Conservation (phyloP, 192 early-diverging fungal genomes). For the Gaertneriomyces sp. region DNA sequence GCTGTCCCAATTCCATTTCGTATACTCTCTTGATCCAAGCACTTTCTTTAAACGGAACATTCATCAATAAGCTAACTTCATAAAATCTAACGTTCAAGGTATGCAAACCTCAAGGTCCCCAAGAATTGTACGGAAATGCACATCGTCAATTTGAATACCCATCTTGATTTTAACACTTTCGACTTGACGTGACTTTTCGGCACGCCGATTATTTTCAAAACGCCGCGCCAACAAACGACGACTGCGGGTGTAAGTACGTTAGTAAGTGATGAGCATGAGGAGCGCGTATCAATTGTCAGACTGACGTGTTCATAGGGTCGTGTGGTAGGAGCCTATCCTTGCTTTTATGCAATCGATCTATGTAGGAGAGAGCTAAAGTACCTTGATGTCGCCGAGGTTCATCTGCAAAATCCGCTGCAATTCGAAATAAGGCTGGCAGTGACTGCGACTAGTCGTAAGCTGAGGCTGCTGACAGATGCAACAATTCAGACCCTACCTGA, state of each 20-base stretch:
- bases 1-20: conserved; percentile 77
- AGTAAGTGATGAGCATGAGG: not conserved
- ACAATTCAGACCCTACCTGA: conserved; percentile 36
- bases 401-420: conserved; percentile 74
- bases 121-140: conserved; percentile 62
- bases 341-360: conserved; percentile 55
- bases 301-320: conserved; percentile 1
- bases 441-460: conserved; percentile 44
- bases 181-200: conserved; percentile 17
- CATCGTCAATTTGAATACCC: conserved; percentile 64
- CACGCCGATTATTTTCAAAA: not conserved
- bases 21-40: conserved; percentile 64
- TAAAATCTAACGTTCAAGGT: conserved; percentile 10
- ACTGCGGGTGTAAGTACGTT: conserved; percentile 6
- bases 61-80: conserved; percentile 1
- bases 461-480: conserved; percentile 11
- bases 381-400: conserved; percentile 70
- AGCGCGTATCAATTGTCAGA: conserved; percentile 25
- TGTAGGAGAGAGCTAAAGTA: conserved; percentile 68
- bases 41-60: conserved; percentile 39
- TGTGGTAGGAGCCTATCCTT: conserved; percentile 38
- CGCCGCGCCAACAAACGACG: conserved; percentile 33
- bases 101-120: conserved; percentile 63
- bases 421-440: conserved; percentile 65
- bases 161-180: conserved; percentile 27